These are phyloP conservation scores for Syzygium aromaticum DNA, from an alignment of 345 rosid species.

Conservation along the genomic window DNA sequence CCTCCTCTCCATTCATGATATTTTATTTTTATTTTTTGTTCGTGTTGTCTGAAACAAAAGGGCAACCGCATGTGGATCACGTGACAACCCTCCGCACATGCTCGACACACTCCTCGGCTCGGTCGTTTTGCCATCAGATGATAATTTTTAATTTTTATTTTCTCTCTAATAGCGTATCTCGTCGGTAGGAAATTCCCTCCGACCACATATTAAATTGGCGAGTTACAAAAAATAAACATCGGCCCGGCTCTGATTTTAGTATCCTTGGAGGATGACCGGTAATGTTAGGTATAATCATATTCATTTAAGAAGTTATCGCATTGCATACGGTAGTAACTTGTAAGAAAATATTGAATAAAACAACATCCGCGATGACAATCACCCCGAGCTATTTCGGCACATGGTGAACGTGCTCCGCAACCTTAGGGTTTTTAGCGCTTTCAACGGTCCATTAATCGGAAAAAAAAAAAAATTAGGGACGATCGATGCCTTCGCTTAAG, in stretches of 20 bases:
- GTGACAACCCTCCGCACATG: not conserved
- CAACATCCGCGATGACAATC: not conserved
- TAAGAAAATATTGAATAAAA: not conserved
- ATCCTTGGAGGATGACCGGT: not conserved
- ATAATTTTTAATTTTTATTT: too few relatives aligned
- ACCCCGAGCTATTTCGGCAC: not conserved
- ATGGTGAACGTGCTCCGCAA: not conserved
- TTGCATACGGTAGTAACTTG: rapidly evolving
- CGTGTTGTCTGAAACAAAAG: constrained; percentile 33
- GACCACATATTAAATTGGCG: not conserved
- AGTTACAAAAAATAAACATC: not conserved
- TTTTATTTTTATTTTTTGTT: not conserved
- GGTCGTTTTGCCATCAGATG: not conserved
- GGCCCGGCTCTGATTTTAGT: not conserved
- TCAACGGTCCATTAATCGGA: not conserved
- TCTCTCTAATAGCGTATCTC: not conserved
- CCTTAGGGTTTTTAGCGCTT: not conserved
- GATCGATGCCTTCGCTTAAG: not conserved
- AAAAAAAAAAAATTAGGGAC: not conserved
- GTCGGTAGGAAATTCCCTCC: not conserved
- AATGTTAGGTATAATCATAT: not conserved
- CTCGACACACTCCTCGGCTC: not conserved
- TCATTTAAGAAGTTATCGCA: not conserved
- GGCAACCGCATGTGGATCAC: not conserved
- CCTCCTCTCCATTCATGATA: too few relatives aligned